Percentiles rank a stretch among this genome's conserved stretches.
phyloP scores from a whole-genome alignment of 2,329 filamentous ascomycete genomes.

The Colletotrichum echinochloae region DNA sequence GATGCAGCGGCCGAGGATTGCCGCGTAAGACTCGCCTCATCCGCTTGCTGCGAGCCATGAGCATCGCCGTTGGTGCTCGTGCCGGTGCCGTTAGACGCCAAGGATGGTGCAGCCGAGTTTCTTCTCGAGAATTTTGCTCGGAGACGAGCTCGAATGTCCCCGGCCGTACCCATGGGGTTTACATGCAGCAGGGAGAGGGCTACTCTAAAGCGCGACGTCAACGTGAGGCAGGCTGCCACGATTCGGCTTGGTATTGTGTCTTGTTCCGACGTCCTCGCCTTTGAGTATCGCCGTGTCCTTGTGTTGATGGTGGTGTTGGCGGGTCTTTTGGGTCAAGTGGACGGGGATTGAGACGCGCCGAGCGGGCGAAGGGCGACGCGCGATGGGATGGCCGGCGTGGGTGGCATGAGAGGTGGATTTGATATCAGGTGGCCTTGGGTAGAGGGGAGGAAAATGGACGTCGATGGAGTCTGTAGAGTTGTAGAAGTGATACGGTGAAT shows the following conservation, averaged over 20 bases:
- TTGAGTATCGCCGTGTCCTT: slow-evolving; percentile 1
- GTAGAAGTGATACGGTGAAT: slow-evolving; percentile 15
- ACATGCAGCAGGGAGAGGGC: slow-evolving; percentile 19
- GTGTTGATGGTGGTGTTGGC: slow-evolving; percentile 11
- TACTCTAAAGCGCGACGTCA: not conserved
- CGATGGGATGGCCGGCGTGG: slow-evolving; percentile 3
- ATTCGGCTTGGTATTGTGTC: slow-evolving; percentile 6
- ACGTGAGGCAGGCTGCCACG: not conserved
- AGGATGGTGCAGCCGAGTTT: slow-evolving; percentile 54
- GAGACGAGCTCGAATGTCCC: slow-evolving; percentile 60
- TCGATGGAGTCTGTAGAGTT: not conserved
- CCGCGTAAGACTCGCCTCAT: slow-evolving; percentile 40
- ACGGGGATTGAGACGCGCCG: slow-evolving; percentile 20
- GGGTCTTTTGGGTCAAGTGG: slow-evolving; percentile 14
- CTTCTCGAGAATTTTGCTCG: slow-evolving; percentile 60
- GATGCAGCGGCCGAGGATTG: slow-evolving; percentile 40
- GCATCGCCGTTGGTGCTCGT: slow-evolving; percentile 45
- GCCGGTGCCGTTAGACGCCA: slow-evolving; percentile 46
- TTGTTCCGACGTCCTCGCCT: slow-evolving; percentile 5
- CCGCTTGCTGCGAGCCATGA: slow-evolving; percentile 46
- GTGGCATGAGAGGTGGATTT: slow-evolving; percentile 20
- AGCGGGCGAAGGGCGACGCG: not conserved
- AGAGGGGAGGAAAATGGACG: not conserved
- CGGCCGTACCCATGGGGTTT: slow-evolving; percentile 45
- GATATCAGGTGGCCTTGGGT: slow-evolving; percentile 11